Percentiles rank a stretch among this genome's conserved stretches.
phyloP scores from a whole-genome alignment of 495 filamentous ascomycete genomes.

The Terfezia boudieri region DNA sequence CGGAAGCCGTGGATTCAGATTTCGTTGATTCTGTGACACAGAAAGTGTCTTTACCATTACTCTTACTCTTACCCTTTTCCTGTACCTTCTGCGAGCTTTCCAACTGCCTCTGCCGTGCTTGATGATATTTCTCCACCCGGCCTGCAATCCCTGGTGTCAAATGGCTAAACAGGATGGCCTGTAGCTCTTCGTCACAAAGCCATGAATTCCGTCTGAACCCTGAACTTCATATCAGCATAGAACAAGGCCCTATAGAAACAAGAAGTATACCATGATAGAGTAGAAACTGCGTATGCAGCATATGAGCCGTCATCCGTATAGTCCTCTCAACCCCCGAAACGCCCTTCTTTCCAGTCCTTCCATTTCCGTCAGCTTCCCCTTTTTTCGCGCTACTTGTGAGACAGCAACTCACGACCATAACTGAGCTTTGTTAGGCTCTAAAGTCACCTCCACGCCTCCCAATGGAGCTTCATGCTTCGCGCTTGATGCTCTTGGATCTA shows the following conservation, averaged over 20 bases:
- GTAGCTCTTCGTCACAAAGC: constrained; percentile 56
- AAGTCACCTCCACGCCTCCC: too few relatives aligned
- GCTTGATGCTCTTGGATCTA: too few relatives aligned
- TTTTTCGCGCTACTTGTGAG: neutral
- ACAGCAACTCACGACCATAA: neutral
- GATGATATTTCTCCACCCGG: constrained; percentile 40
- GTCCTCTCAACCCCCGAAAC: neutral
- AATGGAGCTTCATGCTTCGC: too few relatives aligned
- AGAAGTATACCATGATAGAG: neutral
- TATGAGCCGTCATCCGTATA: neutral
- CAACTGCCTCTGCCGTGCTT: constrained; percentile 27
- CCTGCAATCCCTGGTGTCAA: constrained; percentile 37
- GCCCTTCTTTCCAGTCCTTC: neutral
- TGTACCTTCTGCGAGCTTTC: constrained; percentile 41
- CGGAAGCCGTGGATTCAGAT: constrained; percentile 20
- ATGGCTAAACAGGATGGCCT: constrained; percentile 51
- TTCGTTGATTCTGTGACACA: neutral
- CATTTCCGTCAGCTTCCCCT: neutral
- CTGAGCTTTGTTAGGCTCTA: too few relatives aligned
- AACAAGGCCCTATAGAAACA: neutral
- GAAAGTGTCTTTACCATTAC: constrained; percentile 10
- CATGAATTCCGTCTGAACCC: constrained; percentile 23
- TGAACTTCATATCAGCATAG: neutral
- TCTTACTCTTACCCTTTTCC: constrained; percentile 20
- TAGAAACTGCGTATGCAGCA: neutral